phyloP scores from a whole-genome alignment of 2,329 filamentous ascomycete genomes.

The Xylaria sp. region DNA sequence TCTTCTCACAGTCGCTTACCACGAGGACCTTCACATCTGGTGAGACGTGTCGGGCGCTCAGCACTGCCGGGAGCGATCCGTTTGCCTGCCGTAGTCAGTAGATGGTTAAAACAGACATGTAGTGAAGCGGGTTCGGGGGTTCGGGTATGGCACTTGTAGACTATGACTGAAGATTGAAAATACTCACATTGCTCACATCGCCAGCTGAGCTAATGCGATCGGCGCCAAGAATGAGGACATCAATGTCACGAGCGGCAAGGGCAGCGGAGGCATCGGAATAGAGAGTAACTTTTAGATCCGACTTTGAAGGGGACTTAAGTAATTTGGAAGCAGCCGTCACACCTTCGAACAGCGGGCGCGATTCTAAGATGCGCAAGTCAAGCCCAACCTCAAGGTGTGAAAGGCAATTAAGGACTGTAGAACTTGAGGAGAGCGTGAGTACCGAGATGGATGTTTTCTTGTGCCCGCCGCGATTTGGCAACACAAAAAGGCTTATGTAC shows the following conservation, averaged over 20 bases:
- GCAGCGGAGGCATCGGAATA: constrained; percentile 71
- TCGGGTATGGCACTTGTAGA: background rate
- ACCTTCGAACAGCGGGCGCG: constrained; percentile 74
- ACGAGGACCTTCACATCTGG: constrained; percentile 62
- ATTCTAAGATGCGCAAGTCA: constrained; percentile 72
- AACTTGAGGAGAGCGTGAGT: constrained; percentile 72
- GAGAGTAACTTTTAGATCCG: constrained; percentile 55
- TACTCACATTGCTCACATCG: constrained; percentile 66
- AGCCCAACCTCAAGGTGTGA: constrained; percentile 54
- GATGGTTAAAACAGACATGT: background rate
- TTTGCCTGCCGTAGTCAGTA: constrained; percentile 59
- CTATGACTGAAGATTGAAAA: background rate
- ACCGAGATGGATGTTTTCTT: constrained; percentile 56
- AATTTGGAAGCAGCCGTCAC: constrained; percentile 64
- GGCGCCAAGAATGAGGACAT: constrained; percentile 72
- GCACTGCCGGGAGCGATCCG: constrained; percentile 68
- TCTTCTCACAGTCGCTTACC: constrained; percentile 70
- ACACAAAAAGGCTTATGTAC: constrained; percentile 48
- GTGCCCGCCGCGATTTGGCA: background rate
- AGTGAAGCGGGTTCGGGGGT: background rate
- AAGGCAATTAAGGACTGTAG: constrained; percentile 66
- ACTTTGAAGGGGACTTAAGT: constrained; percentile 32
- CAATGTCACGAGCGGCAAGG: constrained; percentile 61
- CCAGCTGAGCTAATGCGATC: constrained; percentile 69
- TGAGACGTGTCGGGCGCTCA: constrained; percentile 64